phyloP scores from a whole-genome alignment of 2,329 filamentous ascomycete species.

The Phialemonium atrogriseum region DNA sequence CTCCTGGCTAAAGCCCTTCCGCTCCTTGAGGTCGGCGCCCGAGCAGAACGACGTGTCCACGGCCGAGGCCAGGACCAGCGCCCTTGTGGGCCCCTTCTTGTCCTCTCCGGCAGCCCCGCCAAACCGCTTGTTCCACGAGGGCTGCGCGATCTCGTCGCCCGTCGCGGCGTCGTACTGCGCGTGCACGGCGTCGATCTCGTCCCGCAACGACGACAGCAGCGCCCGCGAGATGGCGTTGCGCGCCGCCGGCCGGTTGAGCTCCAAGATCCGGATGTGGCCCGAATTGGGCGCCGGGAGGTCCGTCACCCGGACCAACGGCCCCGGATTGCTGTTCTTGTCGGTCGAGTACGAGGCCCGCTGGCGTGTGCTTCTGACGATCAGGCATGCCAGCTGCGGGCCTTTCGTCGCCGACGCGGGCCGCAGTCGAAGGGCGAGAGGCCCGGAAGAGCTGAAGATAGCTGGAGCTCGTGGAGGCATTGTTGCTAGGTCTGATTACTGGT shows the following conservation, averaged over 20 bases:
- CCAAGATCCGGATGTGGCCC: conserved; percentile 80
- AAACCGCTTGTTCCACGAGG: conserved; percentile 27
- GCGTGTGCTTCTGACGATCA: too few species aligned
- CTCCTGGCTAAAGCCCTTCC: conserved; percentile 63
- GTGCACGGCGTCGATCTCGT: conserved; percentile 65
- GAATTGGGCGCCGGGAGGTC: conserved; percentile 69
- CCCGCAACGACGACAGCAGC: conserved; percentile 62
- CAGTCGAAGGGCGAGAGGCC: too few species aligned
- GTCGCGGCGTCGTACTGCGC: conserved; percentile 45
- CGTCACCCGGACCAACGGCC: conserved; percentile 58
- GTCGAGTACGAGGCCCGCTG: conserved; percentile 14
- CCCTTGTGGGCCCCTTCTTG: conserved; percentile 57
- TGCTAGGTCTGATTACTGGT: too few species aligned
- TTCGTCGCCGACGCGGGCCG: too few species aligned
- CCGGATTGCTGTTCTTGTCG: conserved; percentile 18
- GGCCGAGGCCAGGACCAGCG: conserved; percentile 75
- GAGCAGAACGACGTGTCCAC: conserved; percentile 88
- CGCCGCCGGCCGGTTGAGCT: conserved; percentile 74
- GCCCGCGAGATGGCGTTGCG: conserved; percentile 85
- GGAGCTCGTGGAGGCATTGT: too few species aligned
- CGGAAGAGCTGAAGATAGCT: too few species aligned
- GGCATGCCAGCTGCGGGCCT: too few species aligned
- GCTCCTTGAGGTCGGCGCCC: conserved; percentile 89
- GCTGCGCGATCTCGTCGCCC: conserved; percentile 40
- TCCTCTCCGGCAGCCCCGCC: conserved; percentile 35